Conservation (phyloP, 176 grass and related monocot species). For the Oryza coarctata region DNA sequence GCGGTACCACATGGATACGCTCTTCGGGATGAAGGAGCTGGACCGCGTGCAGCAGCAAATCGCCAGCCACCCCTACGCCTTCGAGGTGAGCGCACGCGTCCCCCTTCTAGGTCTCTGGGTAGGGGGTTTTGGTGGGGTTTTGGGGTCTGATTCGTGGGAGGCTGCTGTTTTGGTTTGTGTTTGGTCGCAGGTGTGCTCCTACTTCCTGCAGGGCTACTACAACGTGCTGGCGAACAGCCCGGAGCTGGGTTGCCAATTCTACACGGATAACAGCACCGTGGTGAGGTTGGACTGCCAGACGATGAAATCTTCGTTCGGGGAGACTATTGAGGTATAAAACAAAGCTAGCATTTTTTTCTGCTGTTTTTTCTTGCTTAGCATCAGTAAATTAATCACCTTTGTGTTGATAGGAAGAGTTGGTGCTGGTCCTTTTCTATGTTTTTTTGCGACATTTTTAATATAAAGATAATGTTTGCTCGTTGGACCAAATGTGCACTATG, state of each 20-base stretch:
- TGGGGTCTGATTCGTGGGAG: slow-evolving; percentile 13
- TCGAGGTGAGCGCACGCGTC: slow-evolving; percentile 39
- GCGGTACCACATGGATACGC: not conserved
- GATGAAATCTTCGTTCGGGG: slow-evolving; percentile 36
- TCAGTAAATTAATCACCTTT: not conserved
- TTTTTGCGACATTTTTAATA: not conserved
- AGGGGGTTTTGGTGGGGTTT: slow-evolving; percentile 14
- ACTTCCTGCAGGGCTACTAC: slow-evolving; percentile 62
- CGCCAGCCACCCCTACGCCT: slow-evolving; percentile 37
- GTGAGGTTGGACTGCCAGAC: slow-evolving; percentile 47
- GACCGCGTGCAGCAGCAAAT: slow-evolving; percentile 16
- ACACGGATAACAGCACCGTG: slow-evolving; percentile 51
- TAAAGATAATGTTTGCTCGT: not conserved
- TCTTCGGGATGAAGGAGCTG: slow-evolving; percentile 8
- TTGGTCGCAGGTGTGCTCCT: slow-evolving; percentile 52
- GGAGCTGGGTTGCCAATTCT: slow-evolving; percentile 51
- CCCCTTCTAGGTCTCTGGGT: not conserved
- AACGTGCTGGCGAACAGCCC: slow-evolving; percentile 52
- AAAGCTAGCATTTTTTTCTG: not conserved
- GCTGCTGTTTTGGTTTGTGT: not conserved
- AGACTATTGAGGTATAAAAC: slow-evolving; percentile 43
- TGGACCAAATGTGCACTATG: not conserved
- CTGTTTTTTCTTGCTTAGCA: not conserved
- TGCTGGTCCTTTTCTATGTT: not conserved
- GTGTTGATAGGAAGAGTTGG: not conserved